phyloP scores from a whole-genome alignment of 441 rosid species.

The Mallotus repandus region DNA sequence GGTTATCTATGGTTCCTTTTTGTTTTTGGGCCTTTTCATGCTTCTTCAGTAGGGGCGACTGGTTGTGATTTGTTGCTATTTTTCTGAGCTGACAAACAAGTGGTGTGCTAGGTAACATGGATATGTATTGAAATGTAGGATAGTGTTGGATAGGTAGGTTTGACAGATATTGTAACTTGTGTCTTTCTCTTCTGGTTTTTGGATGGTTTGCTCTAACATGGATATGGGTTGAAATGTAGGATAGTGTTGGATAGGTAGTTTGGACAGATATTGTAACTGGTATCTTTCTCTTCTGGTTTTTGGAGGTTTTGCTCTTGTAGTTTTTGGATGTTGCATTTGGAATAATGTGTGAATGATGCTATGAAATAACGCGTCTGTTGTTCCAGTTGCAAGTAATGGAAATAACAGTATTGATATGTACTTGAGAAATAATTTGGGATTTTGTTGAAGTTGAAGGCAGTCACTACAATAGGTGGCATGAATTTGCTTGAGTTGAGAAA shows the following conservation, averaged over 20 bases:
- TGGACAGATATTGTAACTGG: background rate
- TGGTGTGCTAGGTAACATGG: too few species aligned
- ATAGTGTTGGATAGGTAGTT: background rate
- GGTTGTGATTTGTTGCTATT: background rate
- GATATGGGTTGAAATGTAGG: background rate
- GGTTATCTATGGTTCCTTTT: background rate
- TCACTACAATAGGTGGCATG: background rate
- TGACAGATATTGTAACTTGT: background rate
- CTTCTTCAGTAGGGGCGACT: too few species aligned
- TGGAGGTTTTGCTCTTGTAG: background rate
- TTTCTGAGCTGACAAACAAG: background rate
- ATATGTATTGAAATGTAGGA: background rate
- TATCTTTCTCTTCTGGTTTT: background rate
- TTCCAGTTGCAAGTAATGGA: background rate
- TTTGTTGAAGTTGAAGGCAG: constrained; percentile 4
- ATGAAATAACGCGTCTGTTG: background rate
- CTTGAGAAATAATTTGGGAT: background rate
- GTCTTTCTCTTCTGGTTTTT: too few species aligned
- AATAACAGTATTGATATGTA: background rate
- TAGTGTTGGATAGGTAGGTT: background rate
- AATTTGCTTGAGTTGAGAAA: background rate
- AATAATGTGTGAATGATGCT: background rate
- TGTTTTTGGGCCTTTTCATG: background rate
- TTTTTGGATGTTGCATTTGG: background rate
- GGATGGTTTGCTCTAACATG: background rate